A percentile compares a stretch with the other conserved stretches of the same genome.
phyloP scores from a whole-genome alignment of 2,329 filamentous ascomycete genomes.

The Paramyrothecium sp. region DNA sequence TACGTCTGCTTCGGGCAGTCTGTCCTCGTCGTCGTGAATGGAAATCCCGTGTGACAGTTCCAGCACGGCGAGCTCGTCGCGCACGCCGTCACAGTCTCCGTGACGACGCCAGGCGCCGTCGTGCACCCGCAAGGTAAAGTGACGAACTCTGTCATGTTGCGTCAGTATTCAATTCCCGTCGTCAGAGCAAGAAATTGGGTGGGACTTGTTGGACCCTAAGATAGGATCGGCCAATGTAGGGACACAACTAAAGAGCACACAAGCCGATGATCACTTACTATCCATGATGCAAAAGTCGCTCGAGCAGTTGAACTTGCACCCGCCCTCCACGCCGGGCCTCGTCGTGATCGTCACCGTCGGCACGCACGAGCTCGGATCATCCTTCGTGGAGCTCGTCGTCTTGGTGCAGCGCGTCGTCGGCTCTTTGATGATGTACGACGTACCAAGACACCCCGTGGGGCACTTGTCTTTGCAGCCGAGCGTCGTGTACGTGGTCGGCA shows the following conservation, averaged over 20 bases:
- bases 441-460: not conserved
- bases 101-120: slow-evolving; percentile 9
- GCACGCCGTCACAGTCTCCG: slow-evolving; percentile 7
- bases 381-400: not conserved
- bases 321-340: slow-evolving; percentile 3
- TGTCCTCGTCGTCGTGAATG: not conserved
- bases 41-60: slow-evolving; percentile 2
- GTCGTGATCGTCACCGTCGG: slow-evolving; percentile 14
- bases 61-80: slow-evolving; percentile 6
- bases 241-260: not conserved
- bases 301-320: slow-evolving; percentile 11
- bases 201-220: too few species aligned
- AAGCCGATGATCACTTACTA: slow-evolving; percentile 3
- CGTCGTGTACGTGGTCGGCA: not conserved
- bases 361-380: slow-evolving; percentile 4
- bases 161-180: not conserved
- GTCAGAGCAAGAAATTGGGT: too few species aligned
- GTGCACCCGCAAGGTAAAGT: slow-evolving; percentile 16
- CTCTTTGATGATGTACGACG: not conserved
- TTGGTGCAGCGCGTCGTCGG: not conserved
- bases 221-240: too few species aligned
- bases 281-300: slow-evolving; percentile 14
- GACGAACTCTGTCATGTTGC: slow-evolving; percentile 6
- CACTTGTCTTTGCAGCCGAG: not conserved
- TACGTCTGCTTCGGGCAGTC: not conserved